phyloP scores from a whole-genome alignment of 1,284 basidiomycete species.

The Butyriboletus regius region DNA sequence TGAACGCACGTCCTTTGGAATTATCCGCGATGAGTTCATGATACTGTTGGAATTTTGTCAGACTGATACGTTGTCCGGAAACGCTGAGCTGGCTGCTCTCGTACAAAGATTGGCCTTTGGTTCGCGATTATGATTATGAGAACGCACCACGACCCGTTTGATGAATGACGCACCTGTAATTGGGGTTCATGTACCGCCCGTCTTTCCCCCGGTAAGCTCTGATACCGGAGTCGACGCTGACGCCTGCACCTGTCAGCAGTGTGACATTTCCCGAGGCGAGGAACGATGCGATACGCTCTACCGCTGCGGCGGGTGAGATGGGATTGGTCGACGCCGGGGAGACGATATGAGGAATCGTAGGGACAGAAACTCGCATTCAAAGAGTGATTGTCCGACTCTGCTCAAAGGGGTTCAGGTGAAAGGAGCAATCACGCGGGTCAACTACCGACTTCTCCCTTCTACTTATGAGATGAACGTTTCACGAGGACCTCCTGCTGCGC shows the following conservation, averaged over 20 bases:
- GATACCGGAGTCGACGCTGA: slow-evolving; percentile 88
- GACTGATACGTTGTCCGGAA: background rate
- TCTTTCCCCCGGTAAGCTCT: slow-evolving; percentile 79
- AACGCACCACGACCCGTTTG: background rate
- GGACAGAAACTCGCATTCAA: slow-evolving; percentile 71
- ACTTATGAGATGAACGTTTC: slow-evolving; percentile 38
- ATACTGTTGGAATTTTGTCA: slow-evolving; percentile 43
- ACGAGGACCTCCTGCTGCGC: slow-evolving; percentile 40
- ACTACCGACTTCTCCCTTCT: background rate
- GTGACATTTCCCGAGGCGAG: slow-evolving; percentile 61
- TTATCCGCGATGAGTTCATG: slow-evolving; percentile 73
- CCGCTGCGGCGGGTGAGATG: slow-evolving; percentile 50
- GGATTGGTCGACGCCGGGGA: slow-evolving; percentile 38
- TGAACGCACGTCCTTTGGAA: slow-evolving; percentile 57
- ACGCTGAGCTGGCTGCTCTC: slow-evolving; percentile 1
- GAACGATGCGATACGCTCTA: slow-evolving; percentile 61
- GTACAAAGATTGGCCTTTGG: slow-evolving; percentile 54
- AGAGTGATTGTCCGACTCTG: background rate
- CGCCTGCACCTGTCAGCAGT: slow-evolving; percentile 81
- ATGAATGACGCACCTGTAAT: slow-evolving; percentile 63
- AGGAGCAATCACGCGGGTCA: background rate
- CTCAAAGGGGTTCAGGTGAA: background rate
- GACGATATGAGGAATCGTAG: slow-evolving; percentile 61
- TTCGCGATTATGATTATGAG: background rate
- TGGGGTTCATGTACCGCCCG: slow-evolving; percentile 82